These are phyloP conservation scores for Tolypocladium endophyticum DNA, from an alignment of 2,329 filamentous ascomycete species.

Conservation along the genomic window DNA sequence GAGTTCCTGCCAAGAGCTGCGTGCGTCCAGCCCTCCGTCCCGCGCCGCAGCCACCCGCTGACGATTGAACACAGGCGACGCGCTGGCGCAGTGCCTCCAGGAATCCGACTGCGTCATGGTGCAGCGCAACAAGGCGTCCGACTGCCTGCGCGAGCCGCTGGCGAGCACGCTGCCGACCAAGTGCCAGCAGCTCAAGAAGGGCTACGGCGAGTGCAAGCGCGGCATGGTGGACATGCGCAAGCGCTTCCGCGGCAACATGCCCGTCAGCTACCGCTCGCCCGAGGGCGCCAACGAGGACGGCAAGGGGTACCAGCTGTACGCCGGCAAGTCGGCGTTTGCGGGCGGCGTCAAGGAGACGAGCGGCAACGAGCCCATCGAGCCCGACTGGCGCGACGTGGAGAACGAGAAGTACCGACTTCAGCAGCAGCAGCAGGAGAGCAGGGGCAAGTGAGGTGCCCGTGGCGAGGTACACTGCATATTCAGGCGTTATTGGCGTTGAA, in stretches of 20 bases:
- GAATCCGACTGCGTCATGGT: constrained; percentile 95
- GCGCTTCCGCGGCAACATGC: constrained; percentile 88
- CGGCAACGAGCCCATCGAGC: constrained; percentile 52
- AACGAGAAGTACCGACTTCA: constrained; percentile 45
- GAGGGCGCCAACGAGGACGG: constrained; percentile 42
- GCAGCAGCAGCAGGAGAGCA: constrained; percentile 15
- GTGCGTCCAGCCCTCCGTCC: constrained; percentile 42
- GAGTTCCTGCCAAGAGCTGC: constrained; percentile 91
- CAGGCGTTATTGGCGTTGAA: not conserved
- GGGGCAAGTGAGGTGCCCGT: not conserved
- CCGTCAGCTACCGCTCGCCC: constrained; percentile 55
- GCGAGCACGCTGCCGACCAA: constrained; percentile 70
- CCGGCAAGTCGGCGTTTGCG: constrained; percentile 60
- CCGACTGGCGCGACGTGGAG: constrained; percentile 55
- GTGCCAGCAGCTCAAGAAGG: constrained; percentile 88
- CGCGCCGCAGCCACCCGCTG: not conserved
- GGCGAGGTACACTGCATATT: not conserved
- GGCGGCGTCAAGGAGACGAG: constrained; percentile 54
- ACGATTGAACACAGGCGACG: constrained; percentile 52
- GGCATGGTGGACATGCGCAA: constrained; percentile 99
- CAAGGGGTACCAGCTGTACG: constrained; percentile 64
- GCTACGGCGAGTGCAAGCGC: constrained; percentile 89
- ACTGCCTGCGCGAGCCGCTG: constrained; percentile 79
- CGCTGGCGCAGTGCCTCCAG: constrained; percentile 89
- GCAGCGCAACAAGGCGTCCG: constrained; percentile 72